phyloP scores from a whole-genome alignment of 441 rosid species.

The Brassica balearica region DNA sequence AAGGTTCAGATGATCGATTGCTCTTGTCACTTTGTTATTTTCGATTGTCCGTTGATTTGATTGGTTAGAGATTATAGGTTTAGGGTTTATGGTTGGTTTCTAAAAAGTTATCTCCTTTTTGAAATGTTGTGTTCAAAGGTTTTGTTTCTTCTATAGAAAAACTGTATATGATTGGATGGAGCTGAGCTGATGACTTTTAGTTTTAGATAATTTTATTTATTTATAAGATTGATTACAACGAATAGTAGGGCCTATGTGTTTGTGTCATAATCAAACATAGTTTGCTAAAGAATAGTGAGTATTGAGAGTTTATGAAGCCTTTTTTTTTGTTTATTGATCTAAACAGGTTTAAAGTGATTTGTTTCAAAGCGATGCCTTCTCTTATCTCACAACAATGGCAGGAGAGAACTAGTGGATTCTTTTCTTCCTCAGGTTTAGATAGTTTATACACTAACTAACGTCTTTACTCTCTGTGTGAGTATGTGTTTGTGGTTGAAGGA shows the following conservation, averaged over 20 bases:
- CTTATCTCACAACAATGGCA: slow-evolving; percentile 82
- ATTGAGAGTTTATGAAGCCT: slow-evolving; percentile 5
- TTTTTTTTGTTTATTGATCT: slow-evolving; percentile 13
- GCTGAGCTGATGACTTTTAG: slow-evolving; percentile 2
- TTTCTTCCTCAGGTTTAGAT: slow-evolving; percentile 82
- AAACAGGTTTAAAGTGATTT: slow-evolving; percentile 13
- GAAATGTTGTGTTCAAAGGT: no score
- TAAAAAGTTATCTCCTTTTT: no score
- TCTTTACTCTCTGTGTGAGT: background rate
- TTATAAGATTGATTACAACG: background rate
- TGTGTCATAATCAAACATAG: background rate
- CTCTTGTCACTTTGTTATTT: no score
- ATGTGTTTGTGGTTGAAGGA: slow-evolving; percentile 13
- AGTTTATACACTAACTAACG: background rate
- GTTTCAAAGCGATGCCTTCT: slow-evolving; percentile 61
- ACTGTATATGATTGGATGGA: slow-evolving; percentile 15
- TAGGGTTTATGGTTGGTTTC: no score
- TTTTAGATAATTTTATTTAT: no score
- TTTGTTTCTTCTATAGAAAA: background rate
- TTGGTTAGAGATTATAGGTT: no score
- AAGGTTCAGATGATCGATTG: no score
- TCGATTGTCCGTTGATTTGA: no score
- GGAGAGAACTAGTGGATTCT: slow-evolving; percentile 79
- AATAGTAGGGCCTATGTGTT: background rate
- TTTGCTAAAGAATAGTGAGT: background rate